Conservation (phyloP, 176 grass and related monocot genomes). For the Guadua angustifolia region DNA sequence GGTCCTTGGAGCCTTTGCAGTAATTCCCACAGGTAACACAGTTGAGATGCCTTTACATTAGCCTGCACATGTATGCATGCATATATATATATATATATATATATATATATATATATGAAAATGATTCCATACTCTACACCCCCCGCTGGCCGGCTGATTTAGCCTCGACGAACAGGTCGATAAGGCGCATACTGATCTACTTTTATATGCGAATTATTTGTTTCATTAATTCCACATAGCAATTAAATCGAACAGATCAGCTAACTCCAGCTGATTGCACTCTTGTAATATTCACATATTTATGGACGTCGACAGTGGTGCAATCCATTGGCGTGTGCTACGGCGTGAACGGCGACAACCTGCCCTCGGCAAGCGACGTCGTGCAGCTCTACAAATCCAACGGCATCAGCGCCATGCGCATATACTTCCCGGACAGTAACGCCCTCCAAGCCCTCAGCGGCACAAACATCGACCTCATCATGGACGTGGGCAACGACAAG, state of each 20-base stretch:
- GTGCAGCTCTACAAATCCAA: constrained; percentile 49
- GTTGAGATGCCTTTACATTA: neutral
- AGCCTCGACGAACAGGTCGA: neutral
- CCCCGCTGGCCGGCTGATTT: too few relatives aligned
- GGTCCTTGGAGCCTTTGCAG: too few relatives aligned
- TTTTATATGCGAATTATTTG: neutral
- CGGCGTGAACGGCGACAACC: constrained; percentile 41
- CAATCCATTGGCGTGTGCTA: constrained; percentile 53
- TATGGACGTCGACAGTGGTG: constrained; percentile 36
- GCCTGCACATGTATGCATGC: too few relatives aligned
- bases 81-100: too few relatives aligned
- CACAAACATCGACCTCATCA: constrained; percentile 45
- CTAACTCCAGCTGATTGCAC: neutral
- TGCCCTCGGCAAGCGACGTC: constrained; percentile 39
- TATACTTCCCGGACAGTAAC: constrained; percentile 43
- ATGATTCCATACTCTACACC: too few relatives aligned
- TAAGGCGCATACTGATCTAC: too few relatives aligned
- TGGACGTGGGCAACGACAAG: constrained; percentile 46
- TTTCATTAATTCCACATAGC: neutral
- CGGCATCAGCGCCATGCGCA: constrained; percentile 50
- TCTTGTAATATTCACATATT: neutral
- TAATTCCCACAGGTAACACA: neutral
- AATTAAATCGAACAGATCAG: neutral
- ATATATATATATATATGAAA: too few relatives aligned
- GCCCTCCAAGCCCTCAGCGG: constrained; percentile 46